These are phyloP conservation scores for Cynanchum wilfordii DNA, from an alignment of 257 asterid genomes.

Conservation along the genomic window DNA sequence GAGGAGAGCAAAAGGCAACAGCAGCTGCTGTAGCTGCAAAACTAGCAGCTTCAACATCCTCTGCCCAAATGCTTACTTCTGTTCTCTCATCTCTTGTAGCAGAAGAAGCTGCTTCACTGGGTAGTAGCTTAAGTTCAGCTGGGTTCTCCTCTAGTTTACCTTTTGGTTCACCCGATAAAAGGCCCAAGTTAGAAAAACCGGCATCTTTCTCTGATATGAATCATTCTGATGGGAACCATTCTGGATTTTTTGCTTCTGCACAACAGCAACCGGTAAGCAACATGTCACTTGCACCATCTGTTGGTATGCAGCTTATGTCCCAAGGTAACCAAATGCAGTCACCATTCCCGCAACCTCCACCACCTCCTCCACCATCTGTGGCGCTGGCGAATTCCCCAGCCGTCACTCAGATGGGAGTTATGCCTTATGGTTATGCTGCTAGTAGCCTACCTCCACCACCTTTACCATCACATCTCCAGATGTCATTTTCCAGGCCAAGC, in stretches of 20 bases:
- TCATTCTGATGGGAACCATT: conserved; percentile 43
- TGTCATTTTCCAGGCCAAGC: conserved; percentile 49
- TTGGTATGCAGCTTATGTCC: conserved; percentile 31
- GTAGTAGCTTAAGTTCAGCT: conserved; percentile 40
- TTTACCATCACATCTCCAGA: conserved; percentile 29
- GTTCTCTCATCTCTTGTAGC: conserved; percentile 86
- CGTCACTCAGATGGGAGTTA: conserved; percentile 32
- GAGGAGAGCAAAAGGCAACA: conserved; percentile 78
- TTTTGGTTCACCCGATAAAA: conserved; percentile 45
- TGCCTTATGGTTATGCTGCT: conserved; percentile 53
- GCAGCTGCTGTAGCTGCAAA: conserved; percentile 96
- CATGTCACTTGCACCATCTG: conserved; percentile 32
- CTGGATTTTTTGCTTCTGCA: conserved; percentile 36
- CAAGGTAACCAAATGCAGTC: conserved; percentile 34
- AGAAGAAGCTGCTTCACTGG: conserved; percentile 79
- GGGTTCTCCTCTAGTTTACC: conserved; percentile 37
- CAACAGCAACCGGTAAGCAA: conserved; percentile 43
- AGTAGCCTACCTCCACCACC: conserved; percentile 43
- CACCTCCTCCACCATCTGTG: conserved; percentile 35
- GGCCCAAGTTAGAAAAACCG: conserved; percentile 56
- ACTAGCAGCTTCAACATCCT: conserved; percentile 77
- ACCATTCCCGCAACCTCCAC: conserved; percentile 30
- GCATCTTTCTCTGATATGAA: conserved; percentile 35
- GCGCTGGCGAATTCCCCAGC: conserved; percentile 35
- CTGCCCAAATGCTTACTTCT: conserved; percentile 89